A percentile compares a stretch with the other conserved stretches of the same genome.
phyloP scores from a whole-genome alignment of 148 eudicot species.

The Hydrangea macrophylla region DNA sequence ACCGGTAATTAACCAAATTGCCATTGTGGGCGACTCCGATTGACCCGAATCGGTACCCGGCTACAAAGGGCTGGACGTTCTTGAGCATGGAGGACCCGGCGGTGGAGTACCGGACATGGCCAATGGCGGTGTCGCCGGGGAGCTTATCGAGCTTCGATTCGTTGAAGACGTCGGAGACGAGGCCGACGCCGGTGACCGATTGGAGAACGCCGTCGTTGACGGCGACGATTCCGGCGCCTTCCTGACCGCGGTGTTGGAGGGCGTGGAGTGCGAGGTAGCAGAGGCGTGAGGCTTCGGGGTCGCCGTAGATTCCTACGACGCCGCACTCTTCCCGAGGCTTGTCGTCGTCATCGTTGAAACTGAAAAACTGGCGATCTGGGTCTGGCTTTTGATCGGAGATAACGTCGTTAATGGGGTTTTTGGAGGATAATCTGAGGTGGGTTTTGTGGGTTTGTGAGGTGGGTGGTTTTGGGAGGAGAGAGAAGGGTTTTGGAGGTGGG shows the following conservation, averaged over 20 bases:
- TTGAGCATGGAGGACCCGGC: constrained; percentile 75
- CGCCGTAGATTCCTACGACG: constrained; percentile 53
- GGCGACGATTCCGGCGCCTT: constrained; percentile 72
- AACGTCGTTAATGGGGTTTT: constrained; percentile 27
- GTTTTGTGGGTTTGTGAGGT: constrained; percentile 1
- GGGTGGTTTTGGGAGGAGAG: constrained; percentile 14
- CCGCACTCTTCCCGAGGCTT: constrained; percentile 55
- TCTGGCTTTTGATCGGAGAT: constrained; percentile 11
- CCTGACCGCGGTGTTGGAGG: constrained; percentile 77
- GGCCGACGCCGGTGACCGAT: constrained; percentile 56
- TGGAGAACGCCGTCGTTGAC: constrained; percentile 41
- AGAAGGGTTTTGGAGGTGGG: constrained; percentile 9
- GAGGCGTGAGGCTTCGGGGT: constrained; percentile 50
- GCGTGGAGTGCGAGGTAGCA: constrained; percentile 66
- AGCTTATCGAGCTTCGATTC: constrained; percentile 51
- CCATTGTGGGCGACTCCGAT: constrained; percentile 90
- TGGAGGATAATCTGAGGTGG: constrained; percentile 19
- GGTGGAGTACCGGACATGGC: constrained; percentile 81
- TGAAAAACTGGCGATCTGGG: constrained; percentile 11
- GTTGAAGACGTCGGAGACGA: constrained; percentile 63
- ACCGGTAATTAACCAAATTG: constrained; percentile 66
- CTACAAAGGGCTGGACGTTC: constrained; percentile 84
- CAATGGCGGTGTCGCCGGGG: constrained; percentile 67
- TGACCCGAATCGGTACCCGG: constrained; percentile 64
- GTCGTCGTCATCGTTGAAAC: constrained; percentile 21